Base-by-base conservation (phyloP, 83 land plant genomes). In the Picea abies region DNA sequence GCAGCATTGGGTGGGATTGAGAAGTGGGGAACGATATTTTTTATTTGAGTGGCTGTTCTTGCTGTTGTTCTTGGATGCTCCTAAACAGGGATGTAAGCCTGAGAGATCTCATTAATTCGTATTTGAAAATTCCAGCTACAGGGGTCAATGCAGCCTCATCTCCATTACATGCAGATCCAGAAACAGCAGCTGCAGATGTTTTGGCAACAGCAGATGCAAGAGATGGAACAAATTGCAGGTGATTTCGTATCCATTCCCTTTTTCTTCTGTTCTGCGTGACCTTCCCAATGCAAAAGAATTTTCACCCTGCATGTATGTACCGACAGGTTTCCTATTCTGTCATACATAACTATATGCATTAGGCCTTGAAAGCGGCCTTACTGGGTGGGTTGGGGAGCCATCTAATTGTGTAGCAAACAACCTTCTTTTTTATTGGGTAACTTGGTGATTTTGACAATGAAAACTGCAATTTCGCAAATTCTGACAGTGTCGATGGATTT, bases 191-290 rank as follows among this genome's bases (percentile, higher is more conserved):
- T 87, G 39, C 88, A 85, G 66, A 23, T 75, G 39, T 87, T 87
- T 77, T 87, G 89, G 89, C 88, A 82, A 26, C 88, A 81, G 84
- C 89, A 87, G 71, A 78, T 81, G 79, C 89, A 85, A 62, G 89
- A 87, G 49, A 87, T 87, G 89, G 88, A 86, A 78, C 86, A 87
- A 70, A 78, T 87, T 41, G 78, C 83, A 41, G 84, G 89, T 87
- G 52, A 4, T 49, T 49, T 49, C 11, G 11, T 49, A 9, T 49
- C 10, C 52, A 8, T 49, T 9, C 52, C 11, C 52, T 49, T 49
- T 41, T 49, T 49, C 52, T 8, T 49, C 52, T 32, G 17, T 41
- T 35, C 47, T 35, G 25, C 26, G 35, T 20, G 56, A 72, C 9
- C 8, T 6, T 7, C 9, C 70, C 70, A 2, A 5, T 41, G 37